Base-by-base conservation (phyloP, 768 basidiomycete species). In the Lactarius akahatsu region DNA sequence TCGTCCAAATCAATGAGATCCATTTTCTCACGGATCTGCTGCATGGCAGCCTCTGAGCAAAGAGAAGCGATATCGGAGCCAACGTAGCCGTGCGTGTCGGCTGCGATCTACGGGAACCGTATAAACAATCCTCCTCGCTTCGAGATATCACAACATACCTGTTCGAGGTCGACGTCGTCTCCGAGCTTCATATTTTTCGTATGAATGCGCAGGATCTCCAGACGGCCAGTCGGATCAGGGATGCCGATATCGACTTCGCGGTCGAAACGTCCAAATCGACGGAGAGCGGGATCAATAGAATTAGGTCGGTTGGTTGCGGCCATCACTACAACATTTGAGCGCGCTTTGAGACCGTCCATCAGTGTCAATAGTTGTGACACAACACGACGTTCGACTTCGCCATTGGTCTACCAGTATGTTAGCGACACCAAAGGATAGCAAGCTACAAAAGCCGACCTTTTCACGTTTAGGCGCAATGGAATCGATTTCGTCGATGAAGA, bases 1-100 rank as follows among this genome's bases (percentile, higher is more conserved):
- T 96, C 93, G 69, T 95, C 94, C 36, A 96, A 85, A 76, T 96
- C 94, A 70, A 96, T 94, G 71, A 94, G 80, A 72, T 98, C 96
- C 96, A 99, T 98, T 87, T 99, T 99, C 81, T 99, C 97, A 76
- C 97, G 92, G 70, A 99, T 99, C 77, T 99, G 97, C 81, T 99
- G 97, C 97, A 99, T 99, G 56, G 97, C 97, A 63, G 97, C 97
- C 77, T 99, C 97, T 2, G 97, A 98, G 77, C 97, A 99, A 59
- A 99, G 85, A 13, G 97, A 92, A 30, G 97, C 97, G 65, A 99
- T 76, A 83, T 99, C 97, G 43, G 97, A 97, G 76, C 97, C 97
- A 72, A 99, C 97, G 74, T 98, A 98, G 78, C 97, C 97, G 77
- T 99, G 97, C 7, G 97, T 99, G 76, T 99, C 97, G 60, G 96